Base-by-base conservation (phyloP, 345 rosid species). In the Brassica nigra region DNA sequence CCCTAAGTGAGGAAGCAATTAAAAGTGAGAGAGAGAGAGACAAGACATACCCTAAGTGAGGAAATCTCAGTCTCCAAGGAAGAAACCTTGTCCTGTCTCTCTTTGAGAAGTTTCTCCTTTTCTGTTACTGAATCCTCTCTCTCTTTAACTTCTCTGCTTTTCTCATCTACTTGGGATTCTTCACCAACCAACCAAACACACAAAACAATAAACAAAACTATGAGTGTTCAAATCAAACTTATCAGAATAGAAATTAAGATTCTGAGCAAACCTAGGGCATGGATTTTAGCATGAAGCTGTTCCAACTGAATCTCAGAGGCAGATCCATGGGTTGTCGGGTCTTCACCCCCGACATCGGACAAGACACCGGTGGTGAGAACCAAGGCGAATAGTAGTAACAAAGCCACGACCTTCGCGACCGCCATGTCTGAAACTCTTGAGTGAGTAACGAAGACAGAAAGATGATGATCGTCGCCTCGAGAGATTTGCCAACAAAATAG, bases 121-220 rank as follows among this genome's bases (percentile, higher is more conserved):
- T 85, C 84, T 18, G 84, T 71, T 34, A 93, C 68, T 5, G 68
- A 12, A 58, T 76, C 87, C 30, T 89, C 95, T 84, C 87, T 96
- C 57, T 74, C 77, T 73, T 92, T 85, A 87, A 90, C 58, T 77
- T 90, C 89, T 65, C 18, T 76, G 5, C 77, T 65, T 82, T 86
- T 91, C 61, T 88, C 92, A 70, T 88, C 88, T 62, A 92, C 59
- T 9, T 67, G 83, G 33, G 91, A 88, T 83, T 92, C 99, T 96
- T 77, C 79, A 79, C 34, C 3, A 73, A 30, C 12, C 54, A 65
- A 18, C 47, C 47, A 39, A 39, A 39, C 47, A 39, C 47, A 39
- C 5, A 44, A 12, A 39, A 36, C 42, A 36, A 6, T 6, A 33
- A 68, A 42, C 18, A 42, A 44, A 44, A 14, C 54, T 44, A 44